Conservation (phyloP, 768 basidiomycete genomes). For the Leucocoprinus leucothites region DNA sequence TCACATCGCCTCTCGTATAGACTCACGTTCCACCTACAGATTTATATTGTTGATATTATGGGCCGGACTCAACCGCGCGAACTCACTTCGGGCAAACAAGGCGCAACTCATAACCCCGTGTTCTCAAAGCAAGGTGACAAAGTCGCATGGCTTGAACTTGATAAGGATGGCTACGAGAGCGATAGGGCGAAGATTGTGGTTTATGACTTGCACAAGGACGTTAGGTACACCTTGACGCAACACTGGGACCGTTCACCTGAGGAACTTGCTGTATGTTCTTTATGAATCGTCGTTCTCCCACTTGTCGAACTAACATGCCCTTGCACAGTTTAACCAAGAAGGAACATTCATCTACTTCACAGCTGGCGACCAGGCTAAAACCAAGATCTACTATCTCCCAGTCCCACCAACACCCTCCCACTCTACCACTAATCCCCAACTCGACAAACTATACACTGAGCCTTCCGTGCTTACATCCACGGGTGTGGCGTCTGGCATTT, state of each 20-base stretch:
- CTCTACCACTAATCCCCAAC: conserved; percentile 51
- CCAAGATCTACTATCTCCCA: conserved; percentile 70
- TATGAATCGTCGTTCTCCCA: background rate
- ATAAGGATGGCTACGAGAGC: conserved; percentile 85
- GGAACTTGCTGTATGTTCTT: conserved; percentile 48
- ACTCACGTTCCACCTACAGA: conserved; percentile 32
- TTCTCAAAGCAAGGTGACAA: conserved; percentile 66
- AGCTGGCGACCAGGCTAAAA: conserved; percentile 74
- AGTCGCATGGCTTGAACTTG: conserved; percentile 86
- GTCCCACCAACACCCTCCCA: conserved; percentile 60
- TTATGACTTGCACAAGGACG: conserved; percentile 66
- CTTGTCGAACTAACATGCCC: conserved; percentile 1
- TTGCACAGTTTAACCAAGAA: conserved; percentile 67
- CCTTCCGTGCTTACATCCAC: conserved; percentile 60
- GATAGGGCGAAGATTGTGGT: conserved; percentile 82
- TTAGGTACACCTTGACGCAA: conserved; percentile 73
- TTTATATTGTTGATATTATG: conserved; percentile 65
- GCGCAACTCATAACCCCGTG: conserved; percentile 70
- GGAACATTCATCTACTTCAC: conserved; percentile 68
- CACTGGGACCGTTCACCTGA: conserved; percentile 83
- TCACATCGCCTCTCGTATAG: background rate
- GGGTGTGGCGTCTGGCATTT: conserved; percentile 59
- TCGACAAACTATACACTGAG: conserved; percentile 40
- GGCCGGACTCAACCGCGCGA: conserved; percentile 51
- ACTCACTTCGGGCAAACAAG: conserved; percentile 82